Evolutionary conservation across 176 grass and related monocot genomes (phyloP).

Genomic region (Olyra latifolia): DNA sequence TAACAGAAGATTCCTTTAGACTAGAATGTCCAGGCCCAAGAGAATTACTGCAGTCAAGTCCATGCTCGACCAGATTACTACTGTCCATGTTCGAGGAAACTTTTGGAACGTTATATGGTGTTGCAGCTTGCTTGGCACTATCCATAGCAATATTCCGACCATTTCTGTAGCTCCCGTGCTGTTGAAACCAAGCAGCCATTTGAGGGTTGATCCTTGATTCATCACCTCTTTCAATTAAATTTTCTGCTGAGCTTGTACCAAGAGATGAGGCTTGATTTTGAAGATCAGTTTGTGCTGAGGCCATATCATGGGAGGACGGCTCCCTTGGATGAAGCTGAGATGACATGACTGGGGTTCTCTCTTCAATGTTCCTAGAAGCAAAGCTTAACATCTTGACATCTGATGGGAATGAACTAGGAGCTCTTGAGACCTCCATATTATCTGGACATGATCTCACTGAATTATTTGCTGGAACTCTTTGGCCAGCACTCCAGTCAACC

Average conservation of each 20-base stretch:
- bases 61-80: conserved; percentile 46
- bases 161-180: conserved; percentile 69
- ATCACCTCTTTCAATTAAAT: conserved; percentile 52
- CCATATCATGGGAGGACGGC: conserved; percentile 28
- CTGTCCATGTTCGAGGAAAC: conserved; percentile 60
- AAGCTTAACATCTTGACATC: conserved; percentile 79
- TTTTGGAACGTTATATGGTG: conserved; percentile 65
- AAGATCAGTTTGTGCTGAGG: conserved; percentile 37
- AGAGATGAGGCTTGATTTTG: conserved; percentile 46
- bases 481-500: conserved; percentile 58
- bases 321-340: conserved; percentile 50
- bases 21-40: conserved; percentile 38
- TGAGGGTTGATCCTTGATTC: conserved; percentile 70
- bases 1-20: conserved; percentile 14
- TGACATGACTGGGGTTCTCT: conserved; percentile 37
- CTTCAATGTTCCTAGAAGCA: conserved; percentile 61
- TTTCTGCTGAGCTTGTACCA: conserved; percentile 35
- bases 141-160: conserved; percentile 55
- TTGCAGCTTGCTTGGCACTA: conserved; percentile 40
- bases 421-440: conserved; percentile 39
- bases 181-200: conserved; percentile 84
- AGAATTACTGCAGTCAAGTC: conserved; percentile 52
- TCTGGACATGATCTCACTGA: conserved; percentile 41
- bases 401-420: conserved; percentile 47
- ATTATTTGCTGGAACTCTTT: conserved; percentile 50